These are phyloP conservation scores for Talaromyces islandicus DNA, from an alignment of 2,329 filamentous ascomycete species.

Conservation along the genomic window DNA sequence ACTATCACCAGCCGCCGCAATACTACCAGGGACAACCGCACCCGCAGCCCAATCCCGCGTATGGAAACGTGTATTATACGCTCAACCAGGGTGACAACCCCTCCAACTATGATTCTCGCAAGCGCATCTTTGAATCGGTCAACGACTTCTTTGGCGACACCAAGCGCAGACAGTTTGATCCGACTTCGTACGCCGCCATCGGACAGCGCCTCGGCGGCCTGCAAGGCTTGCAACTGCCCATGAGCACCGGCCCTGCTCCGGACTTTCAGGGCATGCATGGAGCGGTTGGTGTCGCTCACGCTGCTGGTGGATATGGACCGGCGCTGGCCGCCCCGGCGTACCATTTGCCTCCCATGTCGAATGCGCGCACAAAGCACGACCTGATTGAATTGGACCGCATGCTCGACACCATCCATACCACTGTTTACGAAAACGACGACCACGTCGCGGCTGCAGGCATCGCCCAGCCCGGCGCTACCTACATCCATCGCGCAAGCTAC, in stretches of 20 bases:
- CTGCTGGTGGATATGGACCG: slow-evolving; percentile 49
- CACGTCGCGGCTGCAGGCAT: slow-evolving; percentile 73
- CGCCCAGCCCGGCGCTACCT: slow-evolving; percentile 66
- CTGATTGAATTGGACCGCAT: slow-evolving; percentile 90
- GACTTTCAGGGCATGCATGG: slow-evolving; percentile 44
- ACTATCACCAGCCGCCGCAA: slow-evolving; percentile 38
- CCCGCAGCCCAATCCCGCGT: slow-evolving; percentile 53
- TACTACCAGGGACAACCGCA: slow-evolving; percentile 53
- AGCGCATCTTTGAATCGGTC: slow-evolving; percentile 79
- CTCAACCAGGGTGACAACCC: slow-evolving; percentile 59
- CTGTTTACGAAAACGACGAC: slow-evolving; percentile 87
- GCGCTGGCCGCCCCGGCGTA: slow-evolving; percentile 70
- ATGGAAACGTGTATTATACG: slow-evolving; percentile 73
- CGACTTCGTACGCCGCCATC: slow-evolving; percentile 82
- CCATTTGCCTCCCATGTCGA: slow-evolving; percentile 79
- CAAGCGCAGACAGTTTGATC: slow-evolving; percentile 87
- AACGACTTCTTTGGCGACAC: slow-evolving; percentile 92
- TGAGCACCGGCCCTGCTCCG: slow-evolving; percentile 51
- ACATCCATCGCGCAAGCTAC: slow-evolving; percentile 50
- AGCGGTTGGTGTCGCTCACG: slow-evolving; percentile 50
- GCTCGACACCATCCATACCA: slow-evolving; percentile 91
- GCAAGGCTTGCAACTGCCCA: slow-evolving; percentile 60
- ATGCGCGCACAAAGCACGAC: slow-evolving; percentile 87
- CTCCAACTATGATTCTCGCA: slow-evolving; percentile 62
- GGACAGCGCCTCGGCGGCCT: slow-evolving; percentile 81